Evolutionary conservation across 257 asterid species (phyloP), one percentile per base, ranked within the genome.

Genomic region (Nicotiana obtusifolia): DNA sequence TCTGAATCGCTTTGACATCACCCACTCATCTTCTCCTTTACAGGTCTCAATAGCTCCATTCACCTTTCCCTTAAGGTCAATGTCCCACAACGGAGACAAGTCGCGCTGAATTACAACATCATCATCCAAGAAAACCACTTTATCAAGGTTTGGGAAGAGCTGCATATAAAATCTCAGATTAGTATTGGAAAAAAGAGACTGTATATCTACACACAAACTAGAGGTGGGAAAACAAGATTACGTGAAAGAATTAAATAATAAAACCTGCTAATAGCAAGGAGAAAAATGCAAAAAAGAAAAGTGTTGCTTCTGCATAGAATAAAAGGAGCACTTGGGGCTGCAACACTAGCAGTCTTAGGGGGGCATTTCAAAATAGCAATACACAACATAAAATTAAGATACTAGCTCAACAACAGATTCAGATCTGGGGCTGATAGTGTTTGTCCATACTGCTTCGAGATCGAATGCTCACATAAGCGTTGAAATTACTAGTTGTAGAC

Each of bases 41-140:
- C 87, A 84, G 35, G 87, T 84, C 81, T 84, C 85, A 81, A 84
- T 83, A 65, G 87, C 87, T 69, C 87, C 87, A 81, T 84, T 84
- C 54, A 84, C 87, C 77, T 81, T 84, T 64, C 85, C 87, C 14
- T 77, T 82, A 77, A 84, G 87, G 60, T 84, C 85, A 84, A 84
- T 84, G 28, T 81, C 81, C 87, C 87, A 84, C 41, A 84, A 68
- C 13, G 85, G 85, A 78, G 87, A 84, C 81, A 84, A 77, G 65
- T 84, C 87, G 33, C 77, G 87, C 64, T 85, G 87, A 86, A 95
- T 88, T 67, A 94, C 99, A 77, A 96, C 88, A 88, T 96, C 99
- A 75, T 96, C 99, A 84, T 96, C 99, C 81, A 96, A 87, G 93
- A 96, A 96, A 76, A 96, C 97, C 88, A 96, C 97, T 91, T 96